Conservation (phyloP, 306 rosid species). For the Comarum palustre region DNA sequence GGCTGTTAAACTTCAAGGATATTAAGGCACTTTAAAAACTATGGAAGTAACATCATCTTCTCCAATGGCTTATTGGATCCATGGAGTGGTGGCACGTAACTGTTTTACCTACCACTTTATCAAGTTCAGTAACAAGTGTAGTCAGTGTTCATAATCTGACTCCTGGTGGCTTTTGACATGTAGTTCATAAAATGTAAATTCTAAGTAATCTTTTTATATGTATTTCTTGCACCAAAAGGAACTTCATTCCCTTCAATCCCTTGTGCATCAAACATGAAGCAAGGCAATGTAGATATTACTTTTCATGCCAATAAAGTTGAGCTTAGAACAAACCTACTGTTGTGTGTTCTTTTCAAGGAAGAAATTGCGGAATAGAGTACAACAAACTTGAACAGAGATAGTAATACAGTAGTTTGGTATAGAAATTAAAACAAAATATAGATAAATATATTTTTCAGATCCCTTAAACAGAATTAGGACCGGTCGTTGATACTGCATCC, state of each 20-base stretch:
- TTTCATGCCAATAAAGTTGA: background rate
- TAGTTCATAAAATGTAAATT: slow-evolving; percentile 15
- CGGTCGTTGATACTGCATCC: too few relatives aligned
- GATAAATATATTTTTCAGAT: too few relatives aligned
- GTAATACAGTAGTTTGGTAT: too few relatives aligned
- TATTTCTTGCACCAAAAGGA: background rate
- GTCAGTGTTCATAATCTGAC: background rate
- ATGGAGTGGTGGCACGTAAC: slow-evolving; percentile 91
- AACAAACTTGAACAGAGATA: too few relatives aligned
- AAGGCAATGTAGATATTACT: background rate
- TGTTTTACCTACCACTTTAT: background rate
- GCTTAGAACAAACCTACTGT: background rate
- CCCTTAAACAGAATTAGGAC: too few relatives aligned
- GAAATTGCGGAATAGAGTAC: too few relatives aligned
- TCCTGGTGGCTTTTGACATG: slow-evolving; percentile 15
- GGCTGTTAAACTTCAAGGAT: slow-evolving; percentile 39
- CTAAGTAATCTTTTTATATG: background rate
- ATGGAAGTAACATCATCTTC: slow-evolving; percentile 85
- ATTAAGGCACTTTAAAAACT: slow-evolving; percentile 45
- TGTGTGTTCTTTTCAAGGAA: too few relatives aligned
- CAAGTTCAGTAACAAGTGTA: slow-evolving; percentile 9
- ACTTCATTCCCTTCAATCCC: background rate
- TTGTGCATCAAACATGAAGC: background rate
- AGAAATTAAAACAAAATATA: too few relatives aligned
- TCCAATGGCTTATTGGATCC: slow-evolving; percentile 85